Conservation (phyloP, 208 protist genomes). For the Sergeia podlipaevii region DNA sequence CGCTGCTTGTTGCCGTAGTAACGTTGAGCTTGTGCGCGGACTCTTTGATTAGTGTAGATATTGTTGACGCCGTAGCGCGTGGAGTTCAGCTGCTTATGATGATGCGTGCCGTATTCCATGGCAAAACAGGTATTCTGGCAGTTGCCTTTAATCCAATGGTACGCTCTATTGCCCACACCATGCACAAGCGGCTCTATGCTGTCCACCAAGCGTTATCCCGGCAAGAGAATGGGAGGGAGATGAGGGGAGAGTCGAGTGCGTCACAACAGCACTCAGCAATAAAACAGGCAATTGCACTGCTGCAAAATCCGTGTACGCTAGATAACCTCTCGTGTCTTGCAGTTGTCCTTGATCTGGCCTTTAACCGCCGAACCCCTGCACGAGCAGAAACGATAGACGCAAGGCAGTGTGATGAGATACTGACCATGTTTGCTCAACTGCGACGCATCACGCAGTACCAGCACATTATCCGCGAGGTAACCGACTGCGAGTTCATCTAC, state of each 20-base stretch:
- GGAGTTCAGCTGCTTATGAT: slow-evolving; percentile 87
- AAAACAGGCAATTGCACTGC: slow-evolving; percentile 50
- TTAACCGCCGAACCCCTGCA: slow-evolving; percentile 30
- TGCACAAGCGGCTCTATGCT: slow-evolving; percentile 68
- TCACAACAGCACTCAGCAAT: slow-evolving; percentile 62
- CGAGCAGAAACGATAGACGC: slow-evolving; percentile 13
- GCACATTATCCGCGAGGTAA: slow-evolving; percentile 31
- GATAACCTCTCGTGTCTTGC: slow-evolving; percentile 57
- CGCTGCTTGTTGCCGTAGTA: slow-evolving; percentile 60
- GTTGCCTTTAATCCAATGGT: slow-evolving; percentile 56
- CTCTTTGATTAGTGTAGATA: slow-evolving; percentile 31
- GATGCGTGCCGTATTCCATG: slow-evolving; percentile 82
- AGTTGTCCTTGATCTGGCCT: slow-evolving; percentile 52
- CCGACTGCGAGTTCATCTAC: slow-evolving; percentile 88
- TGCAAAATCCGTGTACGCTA: slow-evolving; percentile 52
- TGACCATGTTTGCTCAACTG: slow-evolving; percentile 69
- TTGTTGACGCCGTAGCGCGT: slow-evolving; percentile 65
- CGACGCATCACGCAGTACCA: slow-evolving; percentile 60
- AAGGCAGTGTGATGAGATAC: slow-evolving; percentile 48
- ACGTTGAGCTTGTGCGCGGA: slow-evolving; percentile 39
- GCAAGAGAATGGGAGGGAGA: not conserved
- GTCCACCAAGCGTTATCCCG: slow-evolving; percentile 10
- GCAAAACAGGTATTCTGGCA: slow-evolving; percentile 70
- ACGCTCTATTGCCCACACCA: slow-evolving; percentile 63
- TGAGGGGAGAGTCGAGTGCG: too few relatives aligned